A percentile compares a stretch with the other conserved stretches of the same genome.
Evolutionary conservation across 305 asterid genomes (phyloP).

Genomic region (Fraxinus velutina): DNA sequence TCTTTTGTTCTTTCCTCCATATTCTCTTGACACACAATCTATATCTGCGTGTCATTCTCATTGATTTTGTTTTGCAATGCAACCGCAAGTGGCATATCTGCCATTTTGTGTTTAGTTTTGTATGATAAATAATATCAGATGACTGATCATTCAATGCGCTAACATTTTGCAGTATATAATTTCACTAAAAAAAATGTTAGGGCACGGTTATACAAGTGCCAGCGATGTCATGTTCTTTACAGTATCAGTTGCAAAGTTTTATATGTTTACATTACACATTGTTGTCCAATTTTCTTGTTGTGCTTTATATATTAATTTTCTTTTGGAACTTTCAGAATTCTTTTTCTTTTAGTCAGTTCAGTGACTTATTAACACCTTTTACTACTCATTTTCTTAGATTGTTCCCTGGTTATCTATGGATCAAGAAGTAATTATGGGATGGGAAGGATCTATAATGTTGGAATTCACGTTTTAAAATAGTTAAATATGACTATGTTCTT

Average conservation of each 20-base stretch:
- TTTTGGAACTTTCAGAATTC: neutral
- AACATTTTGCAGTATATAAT: neutral
- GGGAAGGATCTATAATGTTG: neutral
- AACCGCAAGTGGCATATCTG: neutral
- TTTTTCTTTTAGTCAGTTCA: neutral
- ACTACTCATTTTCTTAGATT: neutral
- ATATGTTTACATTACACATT: neutral
- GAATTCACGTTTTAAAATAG: neutral
- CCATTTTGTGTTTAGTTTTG: neutral
- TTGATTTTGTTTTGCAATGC: neutral
- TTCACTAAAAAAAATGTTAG: neutral
- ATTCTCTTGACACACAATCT: neutral
- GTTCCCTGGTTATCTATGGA: neutral
- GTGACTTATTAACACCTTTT: neutral
- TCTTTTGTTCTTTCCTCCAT: conserved; percentile 4
- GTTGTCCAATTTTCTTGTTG: neutral
- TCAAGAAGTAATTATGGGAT: neutral
- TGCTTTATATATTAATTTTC: neutral
- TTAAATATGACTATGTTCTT: neutral
- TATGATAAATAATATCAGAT: neutral
- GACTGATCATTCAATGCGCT: neutral
- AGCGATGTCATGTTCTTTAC: neutral
- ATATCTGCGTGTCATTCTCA: neutral
- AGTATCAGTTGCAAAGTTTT: neutral
- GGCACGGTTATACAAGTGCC: neutral